These are phyloP conservation scores for Sarocladium strictum DNA, from an alignment of 2,329 filamentous ascomycete genomes.

Conservation along the genomic window DNA sequence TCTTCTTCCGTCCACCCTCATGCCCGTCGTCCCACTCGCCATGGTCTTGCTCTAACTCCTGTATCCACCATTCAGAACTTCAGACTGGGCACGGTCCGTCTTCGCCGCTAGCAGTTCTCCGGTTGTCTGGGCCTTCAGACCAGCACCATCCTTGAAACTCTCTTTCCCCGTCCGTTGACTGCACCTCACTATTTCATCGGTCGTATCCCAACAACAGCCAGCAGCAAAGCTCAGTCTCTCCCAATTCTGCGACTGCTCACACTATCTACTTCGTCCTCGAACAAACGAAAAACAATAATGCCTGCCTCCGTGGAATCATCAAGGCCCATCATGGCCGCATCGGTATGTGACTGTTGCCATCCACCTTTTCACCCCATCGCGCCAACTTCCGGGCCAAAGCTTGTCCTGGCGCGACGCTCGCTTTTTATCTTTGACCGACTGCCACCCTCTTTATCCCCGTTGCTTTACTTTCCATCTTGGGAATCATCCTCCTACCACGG, in stretches of 20 bases:
- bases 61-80: too few species aligned
- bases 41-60: slow-evolving; percentile 1
- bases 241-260: background rate
- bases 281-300: slow-evolving; percentile 31
- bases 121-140: too few species aligned
- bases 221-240: background rate
- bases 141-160: background rate
- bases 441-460: background rate
- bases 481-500: background rate
- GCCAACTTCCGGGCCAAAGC: slow-evolving; percentile 8
- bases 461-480: background rate
- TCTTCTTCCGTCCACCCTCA: background rate
- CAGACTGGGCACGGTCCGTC: background rate
- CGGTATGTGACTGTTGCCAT: slow-evolving; percentile 39
- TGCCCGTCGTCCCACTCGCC: slow-evolving; percentile 2
- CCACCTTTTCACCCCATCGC: background rate
- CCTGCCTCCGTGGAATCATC: slow-evolving; percentile 54
- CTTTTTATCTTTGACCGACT: slow-evolving; percentile 9
- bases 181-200: background rate
- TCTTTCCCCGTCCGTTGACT: background rate
- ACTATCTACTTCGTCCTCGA: background rate
- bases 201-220: background rate
- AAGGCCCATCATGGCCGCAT: slow-evolving; percentile 57
- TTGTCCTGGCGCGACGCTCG: slow-evolving; percentile 7
- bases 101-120: background rate